Percentiles rank a stretch among this genome's conserved stretches.
These are phyloP conservation scores for Salpingoeca rosetta DNA, from an alignment of 78 protist species.

Conservation along the genomic window DNA sequence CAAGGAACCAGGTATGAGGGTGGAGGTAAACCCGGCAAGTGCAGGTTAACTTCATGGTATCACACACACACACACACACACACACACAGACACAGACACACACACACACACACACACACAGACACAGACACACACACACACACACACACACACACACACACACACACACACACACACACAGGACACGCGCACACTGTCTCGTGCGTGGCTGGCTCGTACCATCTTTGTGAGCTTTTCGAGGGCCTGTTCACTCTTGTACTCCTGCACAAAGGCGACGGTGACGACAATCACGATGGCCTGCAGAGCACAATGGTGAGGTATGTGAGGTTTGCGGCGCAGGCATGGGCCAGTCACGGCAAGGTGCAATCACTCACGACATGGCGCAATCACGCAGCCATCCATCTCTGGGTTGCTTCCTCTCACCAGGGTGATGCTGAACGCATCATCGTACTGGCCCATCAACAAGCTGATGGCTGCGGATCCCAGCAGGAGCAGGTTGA, in stretches of 20 bases:
- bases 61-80: too few relatives aligned
- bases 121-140: too few relatives aligned
- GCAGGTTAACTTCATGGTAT: too few relatives aligned
- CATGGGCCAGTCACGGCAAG: background rate
- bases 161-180: too few relatives aligned
- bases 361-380: background rate
- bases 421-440: slow-evolving; percentile 33
- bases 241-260: slow-evolving; percentile 33
- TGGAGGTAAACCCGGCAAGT: too few relatives aligned
- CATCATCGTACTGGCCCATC: slow-evolving; percentile 45
- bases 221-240: slow-evolving; percentile 38
- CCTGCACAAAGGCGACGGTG: slow-evolving; percentile 53
- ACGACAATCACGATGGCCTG: slow-evolving; percentile 39
- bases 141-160: too few relatives aligned
- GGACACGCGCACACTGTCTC: too few relatives aligned
- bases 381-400: too few relatives aligned
- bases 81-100: too few relatives aligned
- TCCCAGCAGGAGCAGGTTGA: background rate
- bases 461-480: slow-evolving; percentile 16
- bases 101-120: too few relatives aligned
- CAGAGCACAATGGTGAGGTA: background rate
- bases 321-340: too few relatives aligned
- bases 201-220: slow-evolving; percentile 18
- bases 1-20: too few relatives aligned
- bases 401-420: background rate